These are phyloP conservation scores for Cystobasidium onofrii DNA, from an alignment of 768 basidiomycete genomes.

Conservation along the genomic window DNA sequence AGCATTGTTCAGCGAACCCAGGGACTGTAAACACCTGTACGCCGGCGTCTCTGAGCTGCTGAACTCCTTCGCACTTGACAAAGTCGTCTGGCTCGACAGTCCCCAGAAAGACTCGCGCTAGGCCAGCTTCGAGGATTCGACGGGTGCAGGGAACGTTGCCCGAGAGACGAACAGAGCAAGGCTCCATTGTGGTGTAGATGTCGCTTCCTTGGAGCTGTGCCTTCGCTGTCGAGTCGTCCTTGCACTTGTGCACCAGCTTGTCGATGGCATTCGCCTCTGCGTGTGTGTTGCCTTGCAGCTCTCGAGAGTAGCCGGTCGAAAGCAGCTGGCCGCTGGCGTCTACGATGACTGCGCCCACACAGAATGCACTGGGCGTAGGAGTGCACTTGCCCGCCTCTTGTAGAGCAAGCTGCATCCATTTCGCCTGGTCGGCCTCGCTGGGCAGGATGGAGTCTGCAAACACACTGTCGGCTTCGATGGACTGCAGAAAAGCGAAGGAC, in stretches of 20 bases:
- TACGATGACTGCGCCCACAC: slow-evolving; percentile 72
- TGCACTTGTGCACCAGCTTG: slow-evolving; percentile 52
- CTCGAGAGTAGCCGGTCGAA: slow-evolving; percentile 77
- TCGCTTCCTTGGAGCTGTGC: slow-evolving; percentile 54
- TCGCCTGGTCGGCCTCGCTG: slow-evolving; percentile 41
- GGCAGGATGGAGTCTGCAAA: not conserved
- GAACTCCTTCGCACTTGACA: slow-evolving; percentile 81
- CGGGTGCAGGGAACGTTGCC: slow-evolving; percentile 79
- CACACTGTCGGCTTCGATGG: no score
- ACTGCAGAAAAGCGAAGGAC: no score
- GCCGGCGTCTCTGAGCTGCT: slow-evolving; percentile 60
- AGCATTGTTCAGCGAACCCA: slow-evolving; percentile 69
- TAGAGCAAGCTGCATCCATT: slow-evolving; percentile 60
- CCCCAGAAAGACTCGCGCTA: slow-evolving; percentile 75
- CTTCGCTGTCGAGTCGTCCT: slow-evolving; percentile 50
- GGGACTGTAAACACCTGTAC: slow-evolving; percentile 65
- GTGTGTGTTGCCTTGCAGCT: slow-evolving; percentile 88
- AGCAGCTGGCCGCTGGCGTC: slow-evolving; percentile 48
- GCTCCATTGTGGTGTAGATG: slow-evolving; percentile 92
- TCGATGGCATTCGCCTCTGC: slow-evolving; percentile 88
- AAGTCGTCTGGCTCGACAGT: slow-evolving; percentile 88
- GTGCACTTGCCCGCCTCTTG: slow-evolving; percentile 62
- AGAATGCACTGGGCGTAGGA: slow-evolving; percentile 70
- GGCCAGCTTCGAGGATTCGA: slow-evolving; percentile 61
- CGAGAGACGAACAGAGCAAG: slow-evolving; percentile 80